Evolutionary conservation across 108 stramenopile species (phyloP), one percentile per base, ranked within the genome.

Genomic region (Conticribra guillardii): DNA sequence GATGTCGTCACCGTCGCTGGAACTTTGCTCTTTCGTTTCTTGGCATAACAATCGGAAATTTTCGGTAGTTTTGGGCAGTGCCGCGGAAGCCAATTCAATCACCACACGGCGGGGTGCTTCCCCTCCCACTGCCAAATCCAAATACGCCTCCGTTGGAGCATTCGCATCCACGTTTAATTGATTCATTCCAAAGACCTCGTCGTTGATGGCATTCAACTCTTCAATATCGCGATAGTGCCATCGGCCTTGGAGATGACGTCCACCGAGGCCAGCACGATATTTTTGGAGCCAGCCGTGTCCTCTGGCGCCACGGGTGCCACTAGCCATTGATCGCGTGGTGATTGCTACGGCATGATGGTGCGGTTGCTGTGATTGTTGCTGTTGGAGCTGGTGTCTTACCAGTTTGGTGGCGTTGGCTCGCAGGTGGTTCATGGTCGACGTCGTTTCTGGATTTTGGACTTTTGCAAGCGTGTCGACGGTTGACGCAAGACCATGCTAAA

Each of bases 221-320:
- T 89, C 86, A n/a, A 81, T 21, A 30, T 85, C 82, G 41, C 79
- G 80, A 57, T 88, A 86, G 52, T 76, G 76, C 69, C 85, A 89
- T 60, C 85, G 83, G n/a, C 94, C 94, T 71, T 95, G 94, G 73
- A 95, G 83, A 73, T 92, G 91, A n/a, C 94, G 87, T 16, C 91
- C 94, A 2, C 94, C 94, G 28, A 76, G 80, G n/a, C 87, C 87
- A 14, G 74, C 81, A n/a, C 94, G 86, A 53, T 92, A 95, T 59
- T 95, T 95, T 29, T 73, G 26, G 30, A 83, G 88, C 94, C 94
- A 95, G 33, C 94, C 94, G 60, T 89, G 89, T 56, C 91, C 94
- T 18, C 94, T 87, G 17, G 89, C 71, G 23, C 91, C 91, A 9
- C 91, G 67, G 24, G 85, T 81, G 54, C 94, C 94, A 34, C 67